Base-by-base conservation (phyloP, 805 yeast genomes). In the Sugiyamaella valdiviana region DNA sequence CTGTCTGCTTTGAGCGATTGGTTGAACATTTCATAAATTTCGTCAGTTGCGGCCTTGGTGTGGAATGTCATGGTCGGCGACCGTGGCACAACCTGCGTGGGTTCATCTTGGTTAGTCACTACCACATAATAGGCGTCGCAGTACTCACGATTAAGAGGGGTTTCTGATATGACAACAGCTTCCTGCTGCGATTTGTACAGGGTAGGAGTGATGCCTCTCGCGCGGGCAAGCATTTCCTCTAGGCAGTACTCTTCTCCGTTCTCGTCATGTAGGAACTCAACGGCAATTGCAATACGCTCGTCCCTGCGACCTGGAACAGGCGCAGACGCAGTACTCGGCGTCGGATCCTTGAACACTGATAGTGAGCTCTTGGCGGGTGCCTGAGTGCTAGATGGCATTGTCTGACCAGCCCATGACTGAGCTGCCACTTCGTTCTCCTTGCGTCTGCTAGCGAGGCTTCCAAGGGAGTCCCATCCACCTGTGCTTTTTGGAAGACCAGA, bases 61-160 rank as follows among this genome's bases (percentile, higher is more conserved):
- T 76, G 83, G 59, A 82, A 67, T 0, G 96, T 89, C 54, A 84
- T 75, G 0, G 96, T 88, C 0, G 95, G 95, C 0, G 95, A 83
- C 12, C 51, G n/a, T 14, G 50, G 53, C 16, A 40, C 51, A 15
- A 42, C 17, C 10, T 21, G 21, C 72, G 68, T 2, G 79, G 75
- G 24, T 63, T 59, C 22, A 51, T 51, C 21, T 42, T 39, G 14
- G 32, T 43, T 6, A 42, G 39, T 24, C 14, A 26, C 12, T 14
- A 16, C 5, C 26, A 19, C 17, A 48, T 10, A 40, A 9, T 16
- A 16, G 5, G 9, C 22, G 16, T 20, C 23, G 9, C 4, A 3
- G 10, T n/a, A 38, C 39, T 17, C 12, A 45, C 43, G 38, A 16
- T 45, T 45, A 7, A 45, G 38, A 2, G 44, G 43, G 24, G 24